Evolutionary conservation across 2,329 filamentous ascomycete genomes (phyloP).

Genomic region (Thielaviopsis punctulata): DNA sequence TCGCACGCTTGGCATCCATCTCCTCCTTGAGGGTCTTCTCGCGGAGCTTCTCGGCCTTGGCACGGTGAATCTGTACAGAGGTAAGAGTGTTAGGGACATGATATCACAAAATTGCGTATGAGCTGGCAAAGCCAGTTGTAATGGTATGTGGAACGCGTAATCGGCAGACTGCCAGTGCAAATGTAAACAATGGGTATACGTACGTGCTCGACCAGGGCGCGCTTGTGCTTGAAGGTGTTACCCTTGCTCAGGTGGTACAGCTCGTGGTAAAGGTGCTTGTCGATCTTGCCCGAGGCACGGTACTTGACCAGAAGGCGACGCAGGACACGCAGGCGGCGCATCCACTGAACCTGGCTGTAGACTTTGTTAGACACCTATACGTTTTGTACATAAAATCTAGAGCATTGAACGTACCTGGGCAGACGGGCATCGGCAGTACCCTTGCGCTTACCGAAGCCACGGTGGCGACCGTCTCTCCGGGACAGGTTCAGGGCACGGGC

Average conservation of each 20-base stretch:
- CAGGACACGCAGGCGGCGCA: conserved; percentile 98
- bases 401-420: conserved; percentile 55
- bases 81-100: background rate
- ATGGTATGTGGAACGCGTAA: background rate
- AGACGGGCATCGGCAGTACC: conserved; percentile 99
- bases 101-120: no score
- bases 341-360: conserved; percentile 88
- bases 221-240: conserved; percentile 99
- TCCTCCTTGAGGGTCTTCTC: conserved; percentile 95
- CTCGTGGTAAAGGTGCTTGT: conserved; percentile 99
- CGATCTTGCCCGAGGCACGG: conserved; percentile 98
- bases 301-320: conserved; percentile 99
- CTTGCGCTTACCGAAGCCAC: conserved; percentile 99
- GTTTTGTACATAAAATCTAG: background rate
- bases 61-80: conserved; percentile 76
- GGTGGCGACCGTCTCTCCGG: conserved; percentile 89
- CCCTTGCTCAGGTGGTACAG: conserved; percentile 99
- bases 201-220: conserved; percentile 99
- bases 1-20: conserved; percentile 99
- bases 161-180: background rate
- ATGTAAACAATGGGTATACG: conserved; percentile 25
- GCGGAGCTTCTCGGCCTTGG: conserved; percentile 98
- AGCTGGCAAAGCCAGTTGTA: background rate
- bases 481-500: conserved; percentile 90
- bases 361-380: conserved; percentile 4